Conservation (phyloP, 345 rosid species). For the Populus deltoides region DNA sequence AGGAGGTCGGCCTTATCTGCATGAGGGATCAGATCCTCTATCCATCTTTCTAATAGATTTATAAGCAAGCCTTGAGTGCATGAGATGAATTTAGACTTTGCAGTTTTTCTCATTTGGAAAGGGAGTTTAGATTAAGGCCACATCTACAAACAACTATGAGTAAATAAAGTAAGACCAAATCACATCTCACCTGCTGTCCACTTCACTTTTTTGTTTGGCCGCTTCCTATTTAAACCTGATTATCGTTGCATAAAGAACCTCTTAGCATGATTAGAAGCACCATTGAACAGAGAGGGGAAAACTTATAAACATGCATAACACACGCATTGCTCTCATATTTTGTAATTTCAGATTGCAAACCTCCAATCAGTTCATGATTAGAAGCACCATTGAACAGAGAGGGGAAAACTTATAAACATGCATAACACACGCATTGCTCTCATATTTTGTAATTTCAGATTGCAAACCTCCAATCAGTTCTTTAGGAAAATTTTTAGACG, state of each 20-base stretch:
- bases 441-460: not conserved
- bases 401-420: not conserved
- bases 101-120: not conserved
- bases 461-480: slow-evolving; percentile 48
- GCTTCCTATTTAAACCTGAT: slow-evolving; percentile 33
- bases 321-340: not conserved
- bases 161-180: not conserved
- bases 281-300: not conserved
- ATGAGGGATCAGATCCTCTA: not conserved
- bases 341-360: slow-evolving; percentile 17
- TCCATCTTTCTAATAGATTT: not conserved
- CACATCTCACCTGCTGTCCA: slow-evolving; percentile 47
- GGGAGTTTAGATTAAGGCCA: not conserved
- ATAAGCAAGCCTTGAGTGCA: not conserved
- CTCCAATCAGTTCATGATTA: slow-evolving; percentile 53
- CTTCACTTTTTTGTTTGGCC: slow-evolving; percentile 34
- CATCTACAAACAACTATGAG: not conserved
- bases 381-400: not conserved
- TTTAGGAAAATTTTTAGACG: slow-evolving; percentile 45
- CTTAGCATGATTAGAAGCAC: not conserved
- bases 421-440: not conserved
- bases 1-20: not conserved
- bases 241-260: not conserved
- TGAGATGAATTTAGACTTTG: not conserved
- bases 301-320: not conserved